Percentiles rank a stretch among this genome's conserved stretches.
Conservation (phyloP, 139 green algal species). For the Raphidocelis subcapitata region DNA sequence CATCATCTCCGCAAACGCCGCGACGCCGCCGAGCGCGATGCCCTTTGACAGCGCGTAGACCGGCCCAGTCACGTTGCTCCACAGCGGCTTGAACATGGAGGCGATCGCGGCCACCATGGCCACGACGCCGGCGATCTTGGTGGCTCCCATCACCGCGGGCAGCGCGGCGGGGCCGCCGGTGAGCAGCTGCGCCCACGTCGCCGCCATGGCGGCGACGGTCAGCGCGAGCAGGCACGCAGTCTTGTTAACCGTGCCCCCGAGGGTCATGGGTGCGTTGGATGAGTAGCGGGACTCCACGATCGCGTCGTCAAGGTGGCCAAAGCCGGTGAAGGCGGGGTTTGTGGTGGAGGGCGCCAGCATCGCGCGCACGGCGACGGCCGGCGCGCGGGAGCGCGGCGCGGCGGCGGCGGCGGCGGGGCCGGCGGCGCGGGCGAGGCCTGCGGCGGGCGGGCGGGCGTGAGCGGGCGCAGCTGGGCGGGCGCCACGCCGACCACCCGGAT, state of each 20-base stretch:
- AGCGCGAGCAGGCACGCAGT: slow-evolving; percentile 41
- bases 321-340: slow-evolving; percentile 7
- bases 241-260: slow-evolving; percentile 49
- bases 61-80: slow-evolving; percentile 31
- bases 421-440: too few species aligned
- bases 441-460: too few species aligned
- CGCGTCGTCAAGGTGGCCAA: slow-evolving; percentile 30
- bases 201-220: slow-evolving; percentile 14
- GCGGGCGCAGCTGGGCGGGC: too few species aligned
- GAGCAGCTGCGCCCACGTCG: slow-evolving; percentile 48
- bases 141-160: slow-evolving; percentile 17
- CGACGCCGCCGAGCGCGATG: slow-evolving; percentile 40
- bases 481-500: too few species aligned
- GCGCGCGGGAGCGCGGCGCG: too few species aligned
- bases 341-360: not conserved
- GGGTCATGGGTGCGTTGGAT: slow-evolving; percentile 31
- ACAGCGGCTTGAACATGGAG: slow-evolving; percentile 61
- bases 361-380: too few species aligned
- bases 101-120: slow-evolving; percentile 33
- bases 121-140: slow-evolving; percentile 44
- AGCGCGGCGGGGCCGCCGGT: slow-evolving; percentile 30
- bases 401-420: too few species aligned
- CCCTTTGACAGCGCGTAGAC: slow-evolving; percentile 49
- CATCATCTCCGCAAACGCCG: slow-evolving; percentile 2
- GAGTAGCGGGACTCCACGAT: slow-evolving; percentile 10